Conservation (phyloP, 129 eudicot genomes). For the Artemisia tridentata region DNA sequence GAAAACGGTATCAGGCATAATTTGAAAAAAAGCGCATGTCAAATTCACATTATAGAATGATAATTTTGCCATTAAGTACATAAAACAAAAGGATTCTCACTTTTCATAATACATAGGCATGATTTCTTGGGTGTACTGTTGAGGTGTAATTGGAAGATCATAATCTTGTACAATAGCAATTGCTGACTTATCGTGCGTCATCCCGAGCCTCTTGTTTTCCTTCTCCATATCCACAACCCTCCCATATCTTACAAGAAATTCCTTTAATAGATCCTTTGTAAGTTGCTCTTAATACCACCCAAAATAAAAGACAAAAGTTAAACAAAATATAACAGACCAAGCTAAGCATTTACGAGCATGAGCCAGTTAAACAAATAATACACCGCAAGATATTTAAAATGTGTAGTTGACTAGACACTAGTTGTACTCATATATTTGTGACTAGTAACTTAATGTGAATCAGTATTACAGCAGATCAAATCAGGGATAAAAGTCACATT, state of each 20-base stretch:
- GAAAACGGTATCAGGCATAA: too few species aligned
- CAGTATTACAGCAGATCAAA: background rate
- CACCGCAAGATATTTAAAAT: background rate
- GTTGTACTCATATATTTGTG: too few species aligned
- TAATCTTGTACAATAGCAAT: conserved; percentile 64
- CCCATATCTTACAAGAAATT: conserved; percentile 64
- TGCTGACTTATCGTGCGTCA: conserved; percentile 51
- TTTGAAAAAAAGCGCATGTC: too few species aligned
- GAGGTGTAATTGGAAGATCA: conserved; percentile 72
- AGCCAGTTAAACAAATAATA: background rate
- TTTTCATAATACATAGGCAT: conserved; percentile 65
- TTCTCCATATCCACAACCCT: conserved; percentile 60
- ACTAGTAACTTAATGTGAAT: too few species aligned
- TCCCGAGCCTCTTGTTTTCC: conserved; percentile 70
- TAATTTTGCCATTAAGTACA: background rate
- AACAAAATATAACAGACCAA: background rate
- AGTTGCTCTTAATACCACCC: conserved; percentile 44
- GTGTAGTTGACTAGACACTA: background rate
- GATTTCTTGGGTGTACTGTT: conserved; percentile 47
- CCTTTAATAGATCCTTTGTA: conserved; percentile 52
- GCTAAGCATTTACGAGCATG: background rate
- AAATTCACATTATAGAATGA: too few species aligned
- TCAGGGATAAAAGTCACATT: background rate
- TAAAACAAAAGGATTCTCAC: conserved; percentile 37
- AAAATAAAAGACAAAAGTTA: conserved; percentile 1